A percentile compares a stretch with the other conserved stretches of the same genome.
Evolutionary conservation across 1,284 basidiomycete genomes (phyloP).

Genomic region (Lentinula novae-zelandiae): DNA sequence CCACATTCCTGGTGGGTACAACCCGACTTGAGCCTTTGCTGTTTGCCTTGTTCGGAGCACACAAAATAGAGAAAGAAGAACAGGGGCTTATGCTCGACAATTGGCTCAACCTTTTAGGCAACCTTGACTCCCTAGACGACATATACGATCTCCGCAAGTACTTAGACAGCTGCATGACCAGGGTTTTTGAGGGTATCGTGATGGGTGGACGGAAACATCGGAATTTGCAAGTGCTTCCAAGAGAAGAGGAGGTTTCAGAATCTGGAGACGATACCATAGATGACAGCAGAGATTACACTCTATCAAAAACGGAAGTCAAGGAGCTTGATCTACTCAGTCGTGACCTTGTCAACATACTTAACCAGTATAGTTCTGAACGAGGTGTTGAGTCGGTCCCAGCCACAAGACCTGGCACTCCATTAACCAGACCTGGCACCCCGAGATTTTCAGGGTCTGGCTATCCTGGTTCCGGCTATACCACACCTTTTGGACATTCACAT

Average conservation of each 20-base stretch:
- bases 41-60: constrained; percentile 91
- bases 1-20: constrained; percentile 76
- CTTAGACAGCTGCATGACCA: constrained; percentile 84
- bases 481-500: constrained; percentile 37
- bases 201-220: constrained; percentile 37
- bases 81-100: constrained; percentile 83
- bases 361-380: constrained; percentile 62
- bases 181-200: constrained; percentile 88
- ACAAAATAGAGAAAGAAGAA: constrained; percentile 65
- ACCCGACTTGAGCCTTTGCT: constrained; percentile 88
- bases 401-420: constrained; percentile 65
- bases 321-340: constrained; percentile 75
- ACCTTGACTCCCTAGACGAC: constrained; percentile 77
- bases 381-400: constrained; percentile 15
- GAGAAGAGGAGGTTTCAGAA: constrained; percentile 54
- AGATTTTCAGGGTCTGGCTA: constrained; percentile 33
- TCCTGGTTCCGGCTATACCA: constrained; percentile 46
- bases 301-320: constrained; percentile 63
- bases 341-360: constrained; percentile 70
- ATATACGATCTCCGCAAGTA: constrained; percentile 80
- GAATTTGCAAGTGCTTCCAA: constrained; percentile 34
- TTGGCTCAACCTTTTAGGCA: constrained; percentile 87
- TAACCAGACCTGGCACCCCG: constrained; percentile 16
- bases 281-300: constrained; percentile 37
- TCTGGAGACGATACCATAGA: constrained; percentile 56